A percentile compares a stretch with the other conserved stretches of the same genome.
phyloP scores from a whole-genome alignment of 768 basidiomycete genomes.

The Terana coerulea region DNA sequence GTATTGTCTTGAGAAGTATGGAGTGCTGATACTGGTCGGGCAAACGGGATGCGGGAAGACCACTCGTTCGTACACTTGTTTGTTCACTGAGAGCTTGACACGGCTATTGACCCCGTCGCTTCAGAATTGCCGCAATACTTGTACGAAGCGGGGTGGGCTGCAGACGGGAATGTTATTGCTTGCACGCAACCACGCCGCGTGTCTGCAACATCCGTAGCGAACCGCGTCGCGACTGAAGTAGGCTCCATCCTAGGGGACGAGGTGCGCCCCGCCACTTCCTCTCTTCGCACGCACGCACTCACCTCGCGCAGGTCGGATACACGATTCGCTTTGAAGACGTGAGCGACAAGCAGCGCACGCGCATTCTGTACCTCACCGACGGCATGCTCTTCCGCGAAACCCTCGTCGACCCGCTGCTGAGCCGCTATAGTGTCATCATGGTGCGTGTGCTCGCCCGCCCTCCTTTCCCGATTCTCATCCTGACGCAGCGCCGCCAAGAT shows the following conservation, averaged over 20 bases:
- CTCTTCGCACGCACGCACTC: background rate
- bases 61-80: slow-evolving; percentile 64
- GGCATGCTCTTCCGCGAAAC: slow-evolving; percentile 97
- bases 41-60: slow-evolving; percentile 98
- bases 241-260: slow-evolving; percentile 87
- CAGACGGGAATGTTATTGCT: slow-evolving; percentile 77
- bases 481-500: slow-evolving; percentile 48
- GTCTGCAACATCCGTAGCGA: slow-evolving; percentile 92
- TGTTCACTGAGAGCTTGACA: background rate
- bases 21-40: slow-evolving; percentile 85
- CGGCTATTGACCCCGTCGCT: slow-evolving; percentile 11
- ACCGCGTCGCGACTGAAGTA: slow-evolving; percentile 88
- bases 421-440: slow-evolving; percentile 95
- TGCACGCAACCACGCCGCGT: slow-evolving; percentile 94
- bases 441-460: slow-evolving; percentile 35
- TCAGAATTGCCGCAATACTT: slow-evolving; percentile 95
- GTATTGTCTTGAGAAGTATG: slow-evolving; percentile 79
- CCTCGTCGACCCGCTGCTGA: slow-evolving; percentile 86
- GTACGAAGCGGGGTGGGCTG: slow-evolving; percentile 89
- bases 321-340: slow-evolving; percentile 97
- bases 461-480: slow-evolving; percentile 16
- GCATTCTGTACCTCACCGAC: slow-evolving; percentile 95
- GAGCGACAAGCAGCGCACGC: slow-evolving; percentile 76
- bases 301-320: slow-evolving; percentile 76
- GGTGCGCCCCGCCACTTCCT: slow-evolving; percentile 36